Evolutionary conservation across 306 rosid genomes (phyloP), one percentile per base, ranked within the genome.

Genomic region (Vigna mungo): DNA sequence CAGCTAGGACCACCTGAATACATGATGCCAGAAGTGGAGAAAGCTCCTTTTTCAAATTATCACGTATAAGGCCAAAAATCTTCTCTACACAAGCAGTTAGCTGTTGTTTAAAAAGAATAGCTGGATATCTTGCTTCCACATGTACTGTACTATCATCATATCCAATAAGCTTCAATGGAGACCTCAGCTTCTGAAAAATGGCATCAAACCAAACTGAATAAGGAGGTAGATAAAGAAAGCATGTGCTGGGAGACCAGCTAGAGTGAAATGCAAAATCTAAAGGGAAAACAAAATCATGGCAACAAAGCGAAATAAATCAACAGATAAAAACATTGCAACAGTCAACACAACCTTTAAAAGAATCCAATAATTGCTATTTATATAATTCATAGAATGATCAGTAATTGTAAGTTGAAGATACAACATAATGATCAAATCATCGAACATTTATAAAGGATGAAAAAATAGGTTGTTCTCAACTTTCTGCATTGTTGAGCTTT

Each of bases 81-180:
- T 90, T 93, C 86, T 93, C 97, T 43, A 93, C 92, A n/a, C 94
- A 90, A 79, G 97, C 96, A 68, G 97, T 93, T 46, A 93, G 84
- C 72, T 93, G 97, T 64, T 93, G 97, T 80, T 90, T 93, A 83
- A 93, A 93, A 71, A 93, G 81, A 74, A 93, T 89, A 58, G 97
- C 97, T 9, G 97, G 97, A 84, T 90, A 93, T 81, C 90, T 89
- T 37, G 96, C 97, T 85, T 93, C 97, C 41, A 93, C 85, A 62
- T 87, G 96, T 54, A 94, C 86, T 34, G 81, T 51, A 49, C 90
- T 90, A 82, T 93, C 92, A 66, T 91, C 96, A 78, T 87, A 92
- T 51, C 90, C 93, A 70, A 88, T 76, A 72, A 69, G 82, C 83
- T 88, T 93, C 71, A 90, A 76, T 36, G 96, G 92, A 41, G 97